phyloP scores from a whole-genome alignment of 306 rosid genomes.

The Lablab purpureus region DNA sequence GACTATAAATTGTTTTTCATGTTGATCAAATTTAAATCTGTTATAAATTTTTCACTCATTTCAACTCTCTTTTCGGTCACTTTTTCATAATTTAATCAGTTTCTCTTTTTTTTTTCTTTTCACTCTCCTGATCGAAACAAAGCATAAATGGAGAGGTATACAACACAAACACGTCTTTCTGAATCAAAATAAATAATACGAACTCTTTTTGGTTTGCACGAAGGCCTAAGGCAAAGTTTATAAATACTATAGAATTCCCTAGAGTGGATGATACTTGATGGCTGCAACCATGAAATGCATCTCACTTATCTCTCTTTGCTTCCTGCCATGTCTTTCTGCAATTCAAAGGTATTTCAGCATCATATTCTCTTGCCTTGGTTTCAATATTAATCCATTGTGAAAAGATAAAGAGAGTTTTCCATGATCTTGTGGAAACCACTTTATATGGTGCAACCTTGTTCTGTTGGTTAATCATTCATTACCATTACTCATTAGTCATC shows the following conservation, averaged over 20 bases:
- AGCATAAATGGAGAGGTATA: not conserved
- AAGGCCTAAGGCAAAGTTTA: not conserved
- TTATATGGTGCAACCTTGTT: not conserved
- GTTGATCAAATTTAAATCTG: too few relatives aligned
- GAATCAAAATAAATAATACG: not conserved
- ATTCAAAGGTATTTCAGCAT: slow-evolving; percentile 48
- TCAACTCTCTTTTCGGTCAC: too few relatives aligned
- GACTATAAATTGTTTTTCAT: too few relatives aligned
- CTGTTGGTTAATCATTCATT: not conserved
- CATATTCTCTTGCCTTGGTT: not conserved
- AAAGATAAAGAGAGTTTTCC: not conserved
- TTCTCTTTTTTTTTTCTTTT: too few relatives aligned
- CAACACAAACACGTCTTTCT: not conserved
- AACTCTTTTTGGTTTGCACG: not conserved
- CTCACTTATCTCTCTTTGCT: slow-evolving; percentile 15
- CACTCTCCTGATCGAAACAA: too few relatives aligned
- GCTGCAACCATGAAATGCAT: slow-evolving; percentile 43
- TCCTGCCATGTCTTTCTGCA: slow-evolving; percentile 43
- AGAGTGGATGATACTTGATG: not conserved
- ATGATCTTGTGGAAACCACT: not conserved
- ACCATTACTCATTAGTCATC: not conserved
- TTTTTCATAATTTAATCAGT: too few relatives aligned
- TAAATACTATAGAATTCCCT: not conserved
- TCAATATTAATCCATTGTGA: not conserved
- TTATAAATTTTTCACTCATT: too few relatives aligned